Evolutionary conservation across 768 basidiomycete species (phyloP), one percentile per base, ranked within the genome.

Genomic region (Sutorius australiensis): DNA sequence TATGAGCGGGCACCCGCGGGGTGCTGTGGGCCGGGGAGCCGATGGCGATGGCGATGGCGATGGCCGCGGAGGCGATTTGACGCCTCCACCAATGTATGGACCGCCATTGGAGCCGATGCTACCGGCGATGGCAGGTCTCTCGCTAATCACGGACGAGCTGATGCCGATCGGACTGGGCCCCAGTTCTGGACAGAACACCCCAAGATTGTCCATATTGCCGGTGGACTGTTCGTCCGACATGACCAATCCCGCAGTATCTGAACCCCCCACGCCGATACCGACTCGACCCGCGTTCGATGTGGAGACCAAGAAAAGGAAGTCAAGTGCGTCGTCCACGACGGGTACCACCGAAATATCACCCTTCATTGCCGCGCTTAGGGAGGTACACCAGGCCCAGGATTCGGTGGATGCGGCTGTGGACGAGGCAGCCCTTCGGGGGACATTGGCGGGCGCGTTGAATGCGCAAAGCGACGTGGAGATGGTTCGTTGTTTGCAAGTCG

Each of bases 381-480:
- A 64, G 28, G 40, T 67, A 9, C 65, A 57, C 28, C 52, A n/a
- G 6, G 65, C 46, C 10, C 64, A 65, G 49, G 65, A 65, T 21
- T 50, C 55, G 17, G 50, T 54, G 16, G 65, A 65, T 36, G 52
- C 62, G 3, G 62, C 60, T 31, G 62, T 31, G 6, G 64, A 65
- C 17, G 61, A 56, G 47, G 65, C 49, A 17, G 45, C 65, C 6
- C 65, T 67, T 42, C 65, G 46, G 17, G 57, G 62, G 16, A 46
- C 53, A 16, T 43, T 65, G 39, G 48, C 11, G 12, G 55, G 56
- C 6, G 64, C 59, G 1, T 32, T 65, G 40, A n/a, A 49, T 12
- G 46, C 51, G 1, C 37, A 39, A 7, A 62, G 46, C 42, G 64
- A 66, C 37, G 52, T 57, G 24, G 64, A 56, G 30, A 51, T 65